Conservation (phyloP, 2,329 filamentous ascomycete species). For the Paracorniculantispora psalliotae region DNA sequence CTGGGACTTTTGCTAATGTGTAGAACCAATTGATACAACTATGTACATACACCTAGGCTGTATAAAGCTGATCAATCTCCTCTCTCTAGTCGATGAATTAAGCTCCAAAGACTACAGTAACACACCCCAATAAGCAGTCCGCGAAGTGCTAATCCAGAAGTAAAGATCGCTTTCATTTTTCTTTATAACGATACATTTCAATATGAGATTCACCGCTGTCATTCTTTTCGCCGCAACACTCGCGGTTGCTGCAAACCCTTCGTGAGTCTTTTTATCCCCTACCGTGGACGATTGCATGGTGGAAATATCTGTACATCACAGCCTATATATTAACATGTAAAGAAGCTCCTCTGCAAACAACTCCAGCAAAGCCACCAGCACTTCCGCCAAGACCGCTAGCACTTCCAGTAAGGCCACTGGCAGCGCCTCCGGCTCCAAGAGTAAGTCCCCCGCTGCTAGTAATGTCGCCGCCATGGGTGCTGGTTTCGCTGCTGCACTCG, state of each 20-base stretch:
- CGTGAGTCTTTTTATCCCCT: not conserved
- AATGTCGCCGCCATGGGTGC: not conserved
- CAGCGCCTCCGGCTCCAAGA: not conserved
- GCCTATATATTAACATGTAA: not conserved
- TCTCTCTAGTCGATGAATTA: not conserved
- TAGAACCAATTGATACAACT: not conserved
- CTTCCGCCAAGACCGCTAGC: not conserved
- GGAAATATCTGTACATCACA: not conserved
- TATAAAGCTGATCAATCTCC: not conserved
- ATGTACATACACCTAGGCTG: not conserved
- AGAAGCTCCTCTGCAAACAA: not conserved
- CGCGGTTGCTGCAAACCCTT: not conserved
- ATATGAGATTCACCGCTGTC: not conserved
- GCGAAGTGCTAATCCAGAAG: not conserved
- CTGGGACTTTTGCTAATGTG: not conserved
- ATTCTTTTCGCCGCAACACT: not conserved
- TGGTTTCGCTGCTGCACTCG: not conserved
- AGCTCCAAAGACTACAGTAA: not conserved
- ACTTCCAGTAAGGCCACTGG: not conserved
- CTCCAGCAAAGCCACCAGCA: not conserved
- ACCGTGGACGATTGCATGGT: not conserved
- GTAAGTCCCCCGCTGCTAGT: not conserved
- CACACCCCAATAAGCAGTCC: not conserved
- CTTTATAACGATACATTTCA: not conserved
- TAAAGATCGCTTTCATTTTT: not conserved